Evolutionary conservation across 345 rosid species (phyloP).

Genomic region (Populus davidiana): DNA sequence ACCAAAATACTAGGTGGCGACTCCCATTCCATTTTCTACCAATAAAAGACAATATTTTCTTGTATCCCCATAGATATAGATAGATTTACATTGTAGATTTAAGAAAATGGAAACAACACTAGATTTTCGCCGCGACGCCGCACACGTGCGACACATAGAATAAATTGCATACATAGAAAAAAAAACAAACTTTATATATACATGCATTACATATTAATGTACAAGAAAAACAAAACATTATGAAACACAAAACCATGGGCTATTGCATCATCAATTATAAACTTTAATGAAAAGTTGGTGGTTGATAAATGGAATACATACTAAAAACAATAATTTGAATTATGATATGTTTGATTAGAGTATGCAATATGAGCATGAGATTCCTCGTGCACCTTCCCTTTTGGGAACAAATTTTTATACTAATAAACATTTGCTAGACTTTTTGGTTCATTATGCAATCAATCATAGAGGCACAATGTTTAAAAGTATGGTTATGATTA

Average conservation of each 20-base stretch:
- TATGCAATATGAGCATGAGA: conserved; percentile 2
- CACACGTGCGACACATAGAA: no score
- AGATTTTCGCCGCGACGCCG: no score
- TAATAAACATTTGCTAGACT: no score
- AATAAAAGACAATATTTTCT: no score
- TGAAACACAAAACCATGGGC: neutral
- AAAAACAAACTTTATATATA: conserved; percentile 8
- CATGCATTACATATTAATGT: neutral
- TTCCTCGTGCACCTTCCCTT: conserved; percentile 10
- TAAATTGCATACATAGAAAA: neutral
- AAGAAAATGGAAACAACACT: no score
- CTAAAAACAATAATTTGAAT: conserved; percentile 9
- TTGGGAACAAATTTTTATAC: neutral
- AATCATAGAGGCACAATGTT: no score
- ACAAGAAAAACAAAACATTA: neutral
- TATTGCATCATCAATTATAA: conserved; percentile 10
- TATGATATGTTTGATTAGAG: conserved; percentile 16
- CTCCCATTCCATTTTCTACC: no score
- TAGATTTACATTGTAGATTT: no score
- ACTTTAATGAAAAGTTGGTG: conserved; percentile 8
- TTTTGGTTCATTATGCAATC: no score
- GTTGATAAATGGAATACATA: conserved; percentile 13
- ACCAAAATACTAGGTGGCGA: no score
- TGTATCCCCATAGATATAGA: no score
- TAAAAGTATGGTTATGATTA: no score